phyloP scores from a whole-genome alignment of 768 basidiomycete genomes.

The Mycena kentingensis region DNA sequence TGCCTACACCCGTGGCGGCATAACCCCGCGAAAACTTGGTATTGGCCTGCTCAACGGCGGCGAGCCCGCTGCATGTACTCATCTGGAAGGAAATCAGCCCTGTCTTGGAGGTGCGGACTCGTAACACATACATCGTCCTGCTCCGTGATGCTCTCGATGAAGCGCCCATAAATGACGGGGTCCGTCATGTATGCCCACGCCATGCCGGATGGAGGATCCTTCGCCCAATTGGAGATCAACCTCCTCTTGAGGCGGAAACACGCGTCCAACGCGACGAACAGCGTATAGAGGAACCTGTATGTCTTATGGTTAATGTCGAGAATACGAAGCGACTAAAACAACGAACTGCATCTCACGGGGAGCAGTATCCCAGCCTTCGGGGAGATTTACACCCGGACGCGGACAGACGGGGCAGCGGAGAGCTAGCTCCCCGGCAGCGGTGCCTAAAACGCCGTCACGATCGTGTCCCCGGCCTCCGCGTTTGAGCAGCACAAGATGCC shows the following conservation, averaged over 20 bases:
- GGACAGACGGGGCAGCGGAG: slow-evolving; percentile 37
- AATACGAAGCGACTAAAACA: slow-evolving; percentile 16
- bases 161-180: neutral
- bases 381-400: slow-evolving; percentile 30
- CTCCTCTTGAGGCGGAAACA: slow-evolving; percentile 17
- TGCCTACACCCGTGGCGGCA: slow-evolving; percentile 24
- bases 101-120: neutral
- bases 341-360: slow-evolving; percentile 17
- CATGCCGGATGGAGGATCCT: slow-evolving; percentile 8
- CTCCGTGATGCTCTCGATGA: neutral
- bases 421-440: slow-evolving; percentile 29
- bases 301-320: neutral
- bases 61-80: slow-evolving; percentile 27
- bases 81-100: slow-evolving; percentile 10
- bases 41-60: slow-evolving; percentile 11
- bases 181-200: slow-evolving; percentile 2
- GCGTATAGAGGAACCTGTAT: neutral
- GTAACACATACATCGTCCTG: neutral
- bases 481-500: slow-evolving; percentile 31
- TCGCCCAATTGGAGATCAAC: slow-evolving; percentile 15
- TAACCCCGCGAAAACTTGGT: slow-evolving; percentile 27
- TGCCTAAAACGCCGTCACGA: slow-evolving; percentile 22
- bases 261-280: slow-evolving; percentile 11
- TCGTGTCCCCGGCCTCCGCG: slow-evolving; percentile 30
- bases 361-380: slow-evolving; percentile 24